Conservation (phyloP, 2,329 filamentous ascomycete species). For the Grosmannia serpens region DNA sequence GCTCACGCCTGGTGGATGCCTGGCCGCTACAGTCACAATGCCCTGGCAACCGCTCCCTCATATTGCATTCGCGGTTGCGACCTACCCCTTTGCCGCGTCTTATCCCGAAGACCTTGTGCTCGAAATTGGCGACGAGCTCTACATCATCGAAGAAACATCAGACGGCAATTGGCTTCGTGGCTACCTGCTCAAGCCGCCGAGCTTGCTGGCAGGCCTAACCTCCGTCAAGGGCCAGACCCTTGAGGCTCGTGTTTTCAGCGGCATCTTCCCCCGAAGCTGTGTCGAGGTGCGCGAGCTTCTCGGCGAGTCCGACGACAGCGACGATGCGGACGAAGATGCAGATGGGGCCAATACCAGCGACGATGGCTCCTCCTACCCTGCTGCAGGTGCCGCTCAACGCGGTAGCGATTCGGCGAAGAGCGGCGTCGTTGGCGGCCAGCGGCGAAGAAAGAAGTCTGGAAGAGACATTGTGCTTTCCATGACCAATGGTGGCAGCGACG, state of each 20-base stretch:
- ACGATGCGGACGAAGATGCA: slow-evolving; percentile 30
- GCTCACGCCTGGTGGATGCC: background rate
- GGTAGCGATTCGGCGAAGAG: slow-evolving; percentile 44
- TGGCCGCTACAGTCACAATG: slow-evolving; percentile 44
- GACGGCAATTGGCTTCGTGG: slow-evolving; percentile 89
- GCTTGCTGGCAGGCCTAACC: slow-evolving; percentile 80
- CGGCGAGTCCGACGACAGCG: slow-evolving; percentile 54
- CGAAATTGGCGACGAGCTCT: slow-evolving; percentile 95
- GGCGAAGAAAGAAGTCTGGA: slow-evolving; percentile 18
- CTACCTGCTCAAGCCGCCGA: slow-evolving; percentile 89
- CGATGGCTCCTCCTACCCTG: slow-evolving; percentile 13
- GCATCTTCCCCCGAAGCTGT: slow-evolving; percentile 89
- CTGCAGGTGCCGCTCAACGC: slow-evolving; percentile 20
- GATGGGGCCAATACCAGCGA: slow-evolving; percentile 19
- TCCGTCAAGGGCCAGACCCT: slow-evolving; percentile 85
- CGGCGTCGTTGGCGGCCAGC: slow-evolving; percentile 31
- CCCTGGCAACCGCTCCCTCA: slow-evolving; percentile 94
- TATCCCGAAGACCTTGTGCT: slow-evolving; percentile 85
- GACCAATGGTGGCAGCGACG: slow-evolving; percentile 3
- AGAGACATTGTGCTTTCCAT: slow-evolving; percentile 13
- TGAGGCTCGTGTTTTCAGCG: slow-evolving; percentile 94
- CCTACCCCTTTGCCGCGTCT: slow-evolving; percentile 81
- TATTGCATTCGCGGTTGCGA: slow-evolving; percentile 96
- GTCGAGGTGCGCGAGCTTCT: slow-evolving; percentile 91
- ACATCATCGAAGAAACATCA: slow-evolving; percentile 94